Percentiles rank a stretch among this genome's conserved stretches.
Conservation (phyloP, 2,329 filamentous ascomycete species). For the Tolypocladium pustulatum region DNA sequence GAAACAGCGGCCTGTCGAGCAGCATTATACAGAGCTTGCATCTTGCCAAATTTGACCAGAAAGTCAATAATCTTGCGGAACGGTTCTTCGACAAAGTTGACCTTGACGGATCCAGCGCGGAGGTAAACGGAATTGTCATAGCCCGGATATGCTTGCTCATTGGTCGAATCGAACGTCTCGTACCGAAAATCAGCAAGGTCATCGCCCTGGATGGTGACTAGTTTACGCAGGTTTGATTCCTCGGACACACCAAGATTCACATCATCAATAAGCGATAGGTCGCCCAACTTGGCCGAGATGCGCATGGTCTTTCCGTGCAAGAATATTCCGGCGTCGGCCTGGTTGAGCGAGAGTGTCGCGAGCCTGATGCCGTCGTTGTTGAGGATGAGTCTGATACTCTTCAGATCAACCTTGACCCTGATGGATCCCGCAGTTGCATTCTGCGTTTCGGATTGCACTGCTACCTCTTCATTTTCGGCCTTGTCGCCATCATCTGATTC, state of each 20-base stretch:
- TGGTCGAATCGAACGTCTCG: constrained; percentile 77
- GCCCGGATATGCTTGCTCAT: constrained; percentile 68
- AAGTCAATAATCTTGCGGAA: constrained; percentile 98
- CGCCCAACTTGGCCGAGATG: constrained; percentile 75
- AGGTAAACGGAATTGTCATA: constrained; percentile 90
- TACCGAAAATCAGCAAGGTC: constrained; percentile 96
- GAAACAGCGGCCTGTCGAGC: constrained; percentile 89
- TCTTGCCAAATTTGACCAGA: constrained; percentile 96
- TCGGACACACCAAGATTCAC: constrained; percentile 82
- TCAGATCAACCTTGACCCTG: constrained; percentile 84
- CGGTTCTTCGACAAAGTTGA: constrained; percentile 95
- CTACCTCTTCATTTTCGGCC: constrained; percentile 25
- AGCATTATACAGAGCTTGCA: constrained; percentile 98
- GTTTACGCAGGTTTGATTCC: constrained; percentile 68
- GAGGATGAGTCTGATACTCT: constrained; percentile 85
- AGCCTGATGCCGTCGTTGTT: constrained; percentile 97
- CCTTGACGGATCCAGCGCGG: constrained; percentile 85
- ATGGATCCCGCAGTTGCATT: constrained; percentile 56
- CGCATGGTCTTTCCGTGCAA: constrained; percentile 78
- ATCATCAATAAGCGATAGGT: constrained; percentile 83
- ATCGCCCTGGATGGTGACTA: constrained; percentile 91
- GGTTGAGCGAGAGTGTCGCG: constrained; percentile 84
- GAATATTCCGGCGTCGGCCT: constrained; percentile 85
- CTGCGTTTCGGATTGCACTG: constrained; percentile 22
- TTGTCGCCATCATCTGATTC: constrained; percentile 19